Percentiles rank a stretch among this genome's conserved stretches.
These are phyloP conservation scores for Rhodomyrtus tomentosa DNA, from an alignment of 345 rosid genomes.

Conservation along the genomic window DNA sequence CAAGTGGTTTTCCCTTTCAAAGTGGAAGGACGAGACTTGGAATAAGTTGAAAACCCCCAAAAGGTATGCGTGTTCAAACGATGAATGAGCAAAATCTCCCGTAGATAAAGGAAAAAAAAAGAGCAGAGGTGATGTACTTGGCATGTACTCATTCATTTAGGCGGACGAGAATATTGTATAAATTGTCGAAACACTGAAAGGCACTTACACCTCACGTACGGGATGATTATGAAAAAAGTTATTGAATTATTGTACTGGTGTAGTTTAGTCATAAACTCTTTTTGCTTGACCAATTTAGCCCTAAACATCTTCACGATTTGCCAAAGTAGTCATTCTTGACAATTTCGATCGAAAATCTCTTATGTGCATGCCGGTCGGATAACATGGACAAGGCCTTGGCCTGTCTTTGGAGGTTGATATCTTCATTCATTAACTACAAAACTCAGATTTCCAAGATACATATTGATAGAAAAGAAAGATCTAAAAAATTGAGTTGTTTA, in stretches of 20 bases:
- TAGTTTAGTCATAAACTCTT: fast-evolving
- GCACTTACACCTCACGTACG: not conserved
- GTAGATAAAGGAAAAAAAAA: not conserved
- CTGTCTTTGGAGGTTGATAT: not conserved
- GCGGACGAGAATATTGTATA: not conserved
- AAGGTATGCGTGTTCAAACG: not conserved
- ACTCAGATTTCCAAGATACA: not conserved
- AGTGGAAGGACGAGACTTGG: not conserved
- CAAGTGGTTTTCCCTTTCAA: not conserved
- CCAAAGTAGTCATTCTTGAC: not conserved
- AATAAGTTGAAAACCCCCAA: not conserved
- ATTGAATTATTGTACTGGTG: not conserved
- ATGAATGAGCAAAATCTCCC: not conserved
- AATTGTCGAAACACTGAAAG: not conserved
- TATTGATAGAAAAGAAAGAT: no score
- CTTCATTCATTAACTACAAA: not conserved
- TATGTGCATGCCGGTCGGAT: fast-evolving
- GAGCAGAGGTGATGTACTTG: not conserved
- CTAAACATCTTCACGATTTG: not conserved
- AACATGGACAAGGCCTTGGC: no score
- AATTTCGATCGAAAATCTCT: fast-evolving
- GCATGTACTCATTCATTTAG: not conserved
- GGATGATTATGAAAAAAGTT: not conserved
- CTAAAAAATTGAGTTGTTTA: no score
- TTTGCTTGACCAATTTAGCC: not conserved